Evolutionary conservation across 208 protist genomes (phyloP), one percentile per base, ranked within the genome.

Genomic region (Acanthamoeba triangularis): DNA sequence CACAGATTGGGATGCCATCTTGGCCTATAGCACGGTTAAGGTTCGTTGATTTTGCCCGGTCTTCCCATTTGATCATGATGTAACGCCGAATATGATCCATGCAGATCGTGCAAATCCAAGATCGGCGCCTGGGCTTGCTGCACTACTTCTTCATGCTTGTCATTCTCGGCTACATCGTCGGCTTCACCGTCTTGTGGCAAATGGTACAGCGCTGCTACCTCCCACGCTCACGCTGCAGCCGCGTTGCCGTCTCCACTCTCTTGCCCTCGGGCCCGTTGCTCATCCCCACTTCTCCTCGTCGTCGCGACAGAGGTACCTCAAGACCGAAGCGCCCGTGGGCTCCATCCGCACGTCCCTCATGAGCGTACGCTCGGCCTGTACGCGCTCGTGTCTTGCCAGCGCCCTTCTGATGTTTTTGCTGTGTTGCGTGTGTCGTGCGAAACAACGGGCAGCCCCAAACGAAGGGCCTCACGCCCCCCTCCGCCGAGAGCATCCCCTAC

Each of bases 81-180:
- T 69, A 65, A 90, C 20, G 59, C 33, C 16, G 8, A 90, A 30
- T 37, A 61, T 10, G 20, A 59, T 69, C 25, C 10, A 8, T 7
- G 14, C 61, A 93, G 87, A 93, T 93, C 16, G 90, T 94, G 90
- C 90, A 94, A 84, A 94, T 94, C 52, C 63, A 84, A 63, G 90
- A 94, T 49, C 82, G 76, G 90, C 61, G 90, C 4, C n/a, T 94
- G 44, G 90, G 90, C 35, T 47, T 94, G 67, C 90, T 94, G 65
- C 90, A 94, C 49, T 94, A 94, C 41, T 65, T 94, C 35, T 84
- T 94, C 72, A 78, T 94, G 90, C 67, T 84, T 33, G 3, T 33
- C 65, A 94, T 94, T 49, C 30, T 94, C 33, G 90, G 90, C 65
- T 94, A 94, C 69, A 94, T 94, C n/a, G 63, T 94, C 16, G 90